A percentile compares a stretch with the other conserved stretches of the same genome.
Conservation (phyloP, 2,329 filamentous ascomycete genomes). For the Huntiella moniliformis region DNA sequence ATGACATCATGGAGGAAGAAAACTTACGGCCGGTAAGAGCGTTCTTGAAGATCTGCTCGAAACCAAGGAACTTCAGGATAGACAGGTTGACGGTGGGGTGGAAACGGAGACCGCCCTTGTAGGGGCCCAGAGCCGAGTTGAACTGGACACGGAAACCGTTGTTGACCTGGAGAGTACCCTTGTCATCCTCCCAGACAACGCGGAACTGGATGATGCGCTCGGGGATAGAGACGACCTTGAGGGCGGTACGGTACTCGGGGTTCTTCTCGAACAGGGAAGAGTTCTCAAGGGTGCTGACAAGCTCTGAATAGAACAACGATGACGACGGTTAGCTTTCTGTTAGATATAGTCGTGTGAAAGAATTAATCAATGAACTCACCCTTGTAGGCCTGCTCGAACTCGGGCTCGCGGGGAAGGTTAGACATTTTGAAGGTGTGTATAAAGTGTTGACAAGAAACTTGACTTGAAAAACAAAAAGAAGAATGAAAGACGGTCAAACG, state of each 20-base stretch:
- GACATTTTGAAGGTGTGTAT: conserved; percentile 39
- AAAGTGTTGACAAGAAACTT: neutral
- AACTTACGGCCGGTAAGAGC: conserved; percentile 76
- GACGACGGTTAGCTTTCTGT: neutral
- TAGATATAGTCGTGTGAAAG: neutral
- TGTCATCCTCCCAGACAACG: conserved; percentile 91
- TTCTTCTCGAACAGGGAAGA: conserved; percentile 83
- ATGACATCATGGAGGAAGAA: neutral
- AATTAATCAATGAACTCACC: conserved; percentile 32
- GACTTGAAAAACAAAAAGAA: neutral
- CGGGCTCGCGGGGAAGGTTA: conserved; percentile 71
- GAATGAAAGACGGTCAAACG: neutral
- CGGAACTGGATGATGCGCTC: conserved; percentile 96
- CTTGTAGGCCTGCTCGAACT: conserved; percentile 97
- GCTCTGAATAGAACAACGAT: conserved; percentile 44
- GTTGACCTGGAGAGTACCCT: conserved; percentile 77
- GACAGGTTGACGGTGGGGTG: conserved; percentile 73
- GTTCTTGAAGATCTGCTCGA: conserved; percentile 99
- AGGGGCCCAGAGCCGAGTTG: conserved; percentile 92
- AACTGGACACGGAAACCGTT: conserved; percentile 93
- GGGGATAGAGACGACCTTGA: conserved; percentile 72
- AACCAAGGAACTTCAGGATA: conserved; percentile 90
- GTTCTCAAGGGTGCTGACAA: conserved; percentile 84
- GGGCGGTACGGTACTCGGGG: conserved; percentile 84
- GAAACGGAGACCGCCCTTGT: conserved; percentile 93